phyloP scores from a whole-genome alignment of 2,329 filamentous ascomycete species.

The Colletotrichum magnum region DNA sequence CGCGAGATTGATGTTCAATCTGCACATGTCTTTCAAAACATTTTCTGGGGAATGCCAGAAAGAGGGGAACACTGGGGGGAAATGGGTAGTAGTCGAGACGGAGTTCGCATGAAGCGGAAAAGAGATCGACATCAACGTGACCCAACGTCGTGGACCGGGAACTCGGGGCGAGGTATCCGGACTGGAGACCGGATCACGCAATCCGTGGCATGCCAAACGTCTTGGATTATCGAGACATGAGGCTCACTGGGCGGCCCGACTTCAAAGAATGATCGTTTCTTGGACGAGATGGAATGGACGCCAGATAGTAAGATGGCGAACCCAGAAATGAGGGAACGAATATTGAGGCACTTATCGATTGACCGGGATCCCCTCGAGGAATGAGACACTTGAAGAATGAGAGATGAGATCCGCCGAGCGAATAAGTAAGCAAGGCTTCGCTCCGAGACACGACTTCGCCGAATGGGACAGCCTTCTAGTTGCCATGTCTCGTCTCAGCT shows the following conservation, averaged over 20 bases:
- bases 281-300: not conserved
- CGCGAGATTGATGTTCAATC: not conserved
- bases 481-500: conserved; percentile 17
- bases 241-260: conserved; percentile 12
- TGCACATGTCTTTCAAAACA: conserved; percentile 19
- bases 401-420: conserved; percentile 5
- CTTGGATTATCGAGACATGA: conserved; percentile 1
- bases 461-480: not conserved
- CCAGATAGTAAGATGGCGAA: not conserved
- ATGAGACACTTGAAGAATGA: not conserved
- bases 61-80: not conserved
- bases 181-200: conserved; percentile 26
- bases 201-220: conserved; percentile 11
- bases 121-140: conserved; percentile 27
- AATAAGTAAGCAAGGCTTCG: not conserved
- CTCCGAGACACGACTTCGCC: not conserved
- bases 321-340: not conserved
- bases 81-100: conserved; percentile 18
- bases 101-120: conserved; percentile 5
- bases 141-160: not conserved
- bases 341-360: not conserved
- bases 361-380: too few species aligned
- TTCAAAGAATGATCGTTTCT: not conserved
- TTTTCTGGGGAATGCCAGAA: conserved; percentile 24
- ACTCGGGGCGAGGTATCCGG: conserved; percentile 18